Conservation (phyloP, 1,139 yeast genomes). For the Waltiozyma sp. region DNA sequence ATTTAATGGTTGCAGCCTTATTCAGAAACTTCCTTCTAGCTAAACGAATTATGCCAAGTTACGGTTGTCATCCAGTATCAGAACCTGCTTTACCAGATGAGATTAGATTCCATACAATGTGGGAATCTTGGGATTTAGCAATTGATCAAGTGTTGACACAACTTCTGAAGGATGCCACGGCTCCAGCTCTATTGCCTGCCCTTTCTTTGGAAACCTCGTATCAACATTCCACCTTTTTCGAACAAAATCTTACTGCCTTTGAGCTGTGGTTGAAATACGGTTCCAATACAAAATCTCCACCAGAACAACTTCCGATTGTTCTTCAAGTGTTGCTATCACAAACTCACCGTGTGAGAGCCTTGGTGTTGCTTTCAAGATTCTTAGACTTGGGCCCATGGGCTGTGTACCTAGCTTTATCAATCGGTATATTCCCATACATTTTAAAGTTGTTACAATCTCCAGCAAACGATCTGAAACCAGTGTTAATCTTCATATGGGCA, state of each 20-base stretch:
- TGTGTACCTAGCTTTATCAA: conserved; percentile 81
- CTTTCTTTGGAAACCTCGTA: conserved; percentile 24
- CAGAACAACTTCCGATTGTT: conserved; percentile 91
- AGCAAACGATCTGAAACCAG: conserved; percentile 91
- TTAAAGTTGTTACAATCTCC: conserved; percentile 85
- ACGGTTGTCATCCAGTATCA: conserved; percentile 89
- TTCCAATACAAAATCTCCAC: conserved; percentile 73
- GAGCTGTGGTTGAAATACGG: conserved; percentile 94
- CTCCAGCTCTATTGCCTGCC: neutral
- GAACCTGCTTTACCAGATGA: conserved; percentile 84
- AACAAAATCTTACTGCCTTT: conserved; percentile 91
- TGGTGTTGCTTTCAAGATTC: conserved; percentile 73
- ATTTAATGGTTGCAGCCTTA: conserved; percentile 90
- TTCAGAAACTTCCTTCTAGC: conserved; percentile 89
- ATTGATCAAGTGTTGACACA: conserved; percentile 86
- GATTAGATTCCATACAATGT: conserved; percentile 77
- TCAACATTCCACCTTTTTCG: conserved; percentile 88
- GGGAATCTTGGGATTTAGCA: conserved; percentile 99
- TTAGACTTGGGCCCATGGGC: conserved; percentile 97
- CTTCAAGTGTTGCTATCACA: conserved; percentile 88
- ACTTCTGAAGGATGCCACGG: conserved; percentile 29
- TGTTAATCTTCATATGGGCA: conserved; percentile 93
- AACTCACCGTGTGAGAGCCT: conserved; percentile 84
- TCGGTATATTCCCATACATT: conserved; percentile 94
- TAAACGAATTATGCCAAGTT: conserved; percentile 86